Percentiles rank a stretch among this genome's conserved stretches.
Conservation (phyloP, 108 stramenopile species). For the Cyclostephanos invisitatus region DNA sequence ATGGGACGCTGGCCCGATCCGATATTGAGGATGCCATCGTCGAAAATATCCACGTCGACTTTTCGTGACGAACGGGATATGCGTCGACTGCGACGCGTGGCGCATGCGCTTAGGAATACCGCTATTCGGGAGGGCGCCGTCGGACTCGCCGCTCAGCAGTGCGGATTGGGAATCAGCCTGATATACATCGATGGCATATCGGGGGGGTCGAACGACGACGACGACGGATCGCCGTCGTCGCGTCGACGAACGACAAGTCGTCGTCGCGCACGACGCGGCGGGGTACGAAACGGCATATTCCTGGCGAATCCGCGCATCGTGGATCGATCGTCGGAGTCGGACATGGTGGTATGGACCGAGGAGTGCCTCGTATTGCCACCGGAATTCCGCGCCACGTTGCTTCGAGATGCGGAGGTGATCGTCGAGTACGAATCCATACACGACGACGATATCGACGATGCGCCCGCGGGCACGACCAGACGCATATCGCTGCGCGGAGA, state of each 20-base stretch:
- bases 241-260: no score
- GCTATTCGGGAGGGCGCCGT: slow-evolving; percentile 66
- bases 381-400: slow-evolving; percentile 67
- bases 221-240: no score
- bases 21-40: slow-evolving; percentile 59
- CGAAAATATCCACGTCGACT: slow-evolving; percentile 29
- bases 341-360: slow-evolving; percentile 81
- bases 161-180: slow-evolving; percentile 77
- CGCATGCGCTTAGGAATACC: slow-evolving; percentile 54
- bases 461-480: slow-evolving; percentile 19
- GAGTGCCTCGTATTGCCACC: slow-evolving; percentile 83
- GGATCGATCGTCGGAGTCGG: slow-evolving; percentile 64
- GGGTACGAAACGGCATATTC: slow-evolving; percentile 47
- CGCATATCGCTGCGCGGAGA: slow-evolving; percentile 53
- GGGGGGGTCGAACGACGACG: slow-evolving; percentile 15
- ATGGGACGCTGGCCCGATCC: slow-evolving; percentile 88
- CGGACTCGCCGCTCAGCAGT: slow-evolving; percentile 86
- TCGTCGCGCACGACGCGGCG: no score
- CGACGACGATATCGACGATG: slow-evolving; percentile 27
- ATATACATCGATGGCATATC: slow-evolving; percentile 54
- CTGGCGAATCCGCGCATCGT: slow-evolving; percentile 79
- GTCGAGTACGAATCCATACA: slow-evolving; percentile 67
- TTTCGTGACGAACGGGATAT: slow-evolving; percentile 20
- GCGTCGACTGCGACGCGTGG: slow-evolving; percentile 25
- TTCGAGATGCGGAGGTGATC: slow-evolving; percentile 68